These are phyloP conservation scores for Melanomma pulvis-pyrius DNA, from an alignment of 495 filamentous ascomycete species.

Conservation along the genomic window DNA sequence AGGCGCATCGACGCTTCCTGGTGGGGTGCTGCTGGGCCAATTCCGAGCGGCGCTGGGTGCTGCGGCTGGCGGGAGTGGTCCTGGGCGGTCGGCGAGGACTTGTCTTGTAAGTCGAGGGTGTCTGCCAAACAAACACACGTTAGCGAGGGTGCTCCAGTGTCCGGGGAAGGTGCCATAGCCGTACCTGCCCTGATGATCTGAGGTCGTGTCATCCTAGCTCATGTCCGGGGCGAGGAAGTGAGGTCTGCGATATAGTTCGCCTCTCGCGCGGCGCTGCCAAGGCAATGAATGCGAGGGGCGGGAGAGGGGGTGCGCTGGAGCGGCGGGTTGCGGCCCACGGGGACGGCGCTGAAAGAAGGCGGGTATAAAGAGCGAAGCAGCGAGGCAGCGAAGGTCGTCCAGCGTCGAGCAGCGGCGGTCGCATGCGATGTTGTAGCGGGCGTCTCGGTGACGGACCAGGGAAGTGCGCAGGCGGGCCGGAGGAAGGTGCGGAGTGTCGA, in stretches of 20 bases:
- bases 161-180: slow-evolving; percentile 37
- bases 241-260: slow-evolving; percentile 8
- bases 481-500: slow-evolving; percentile 7
- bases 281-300: slow-evolving; percentile 2
- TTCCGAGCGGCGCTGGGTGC: slow-evolving; percentile 54
- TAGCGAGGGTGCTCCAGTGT: slow-evolving; percentile 27
- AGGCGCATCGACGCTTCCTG: slow-evolving; percentile 81
- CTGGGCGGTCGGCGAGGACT: slow-evolving; percentile 77
- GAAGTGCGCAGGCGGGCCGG: slow-evolving; percentile 12
- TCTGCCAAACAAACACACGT: slow-evolving; percentile 57
- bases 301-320: slow-evolving; percentile 8
- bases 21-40: slow-evolving; percentile 72
- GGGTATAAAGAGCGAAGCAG: slow-evolving; percentile 11
- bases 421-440: slow-evolving; percentile 7
- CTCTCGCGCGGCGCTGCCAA: slow-evolving; percentile 2
- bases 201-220: slow-evolving; percentile 67
- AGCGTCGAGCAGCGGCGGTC: not conserved
- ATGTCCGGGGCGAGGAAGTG: slow-evolving; percentile 14
- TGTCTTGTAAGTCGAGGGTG: slow-evolving; percentile 91
- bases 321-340: not conserved
- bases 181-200: slow-evolving; percentile 79
- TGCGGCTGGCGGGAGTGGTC: slow-evolving; percentile 66
- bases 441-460: not conserved
- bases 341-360: slow-evolving; percentile 8
- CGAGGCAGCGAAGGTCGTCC: slow-evolving; percentile 3